Evolutionary conservation across 2,329 filamentous ascomycete genomes (phyloP).

Genomic region (Ceratocystis ficicola): DNA sequence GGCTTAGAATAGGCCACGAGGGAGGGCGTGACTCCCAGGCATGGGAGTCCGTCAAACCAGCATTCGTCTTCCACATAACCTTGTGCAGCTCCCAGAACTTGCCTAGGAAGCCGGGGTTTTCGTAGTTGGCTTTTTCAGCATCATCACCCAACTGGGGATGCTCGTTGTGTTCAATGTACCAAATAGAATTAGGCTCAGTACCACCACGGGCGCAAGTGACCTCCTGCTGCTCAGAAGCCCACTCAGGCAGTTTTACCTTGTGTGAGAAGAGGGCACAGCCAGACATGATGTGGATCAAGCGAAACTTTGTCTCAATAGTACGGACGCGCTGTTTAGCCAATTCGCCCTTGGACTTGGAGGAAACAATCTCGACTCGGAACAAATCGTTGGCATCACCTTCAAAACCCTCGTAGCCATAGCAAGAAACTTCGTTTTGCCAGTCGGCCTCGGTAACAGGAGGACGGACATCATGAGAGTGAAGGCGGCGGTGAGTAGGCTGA

Average conservation of each 20-base stretch:
- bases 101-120: conserved; percentile 83
- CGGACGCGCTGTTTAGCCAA: conserved; percentile 73
- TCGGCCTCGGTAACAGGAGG: conserved; percentile 75
- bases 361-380: conserved; percentile 90
- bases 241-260: conserved; percentile 96
- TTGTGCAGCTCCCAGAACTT: conserved; percentile 97
- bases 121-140: conserved; percentile 92
- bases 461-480: conserved; percentile 93
- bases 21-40: conserved; percentile 93
- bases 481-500: conserved; percentile 65
- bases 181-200: conserved; percentile 88
- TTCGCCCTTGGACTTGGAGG: conserved; percentile 67
- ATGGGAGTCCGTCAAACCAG: conserved; percentile 88
- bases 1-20: conserved; percentile 81
- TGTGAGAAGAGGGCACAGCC: conserved; percentile 94
- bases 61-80: conserved; percentile 99
- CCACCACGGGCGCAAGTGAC: conserved; percentile 92
- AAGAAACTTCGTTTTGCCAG: conserved; percentile 93
- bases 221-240: conserved; percentile 96
- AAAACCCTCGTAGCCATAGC: conserved; percentile 95
- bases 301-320: conserved; percentile 95
- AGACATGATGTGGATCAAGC: conserved; percentile 89
- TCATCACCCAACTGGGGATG: conserved; percentile 63
- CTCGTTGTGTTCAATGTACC: conserved; percentile 87
- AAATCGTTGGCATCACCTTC: conserved; percentile 92